Percentiles rank a stretch among this genome's conserved stretches.
Conservation (phyloP, 305 asterid species). For the Vinca major region DNA sequence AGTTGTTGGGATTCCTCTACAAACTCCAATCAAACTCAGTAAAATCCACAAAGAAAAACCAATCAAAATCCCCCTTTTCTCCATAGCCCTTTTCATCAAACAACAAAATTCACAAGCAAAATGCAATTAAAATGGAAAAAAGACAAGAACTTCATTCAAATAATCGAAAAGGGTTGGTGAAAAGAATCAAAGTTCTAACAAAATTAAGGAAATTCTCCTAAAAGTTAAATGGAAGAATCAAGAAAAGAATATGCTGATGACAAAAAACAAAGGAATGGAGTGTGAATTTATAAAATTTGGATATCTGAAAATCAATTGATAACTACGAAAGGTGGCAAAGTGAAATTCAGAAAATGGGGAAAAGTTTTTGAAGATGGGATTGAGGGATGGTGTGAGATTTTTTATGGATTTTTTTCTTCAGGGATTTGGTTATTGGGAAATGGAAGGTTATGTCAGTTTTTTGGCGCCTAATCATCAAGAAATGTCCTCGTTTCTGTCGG, state of each 20-base stretch:
- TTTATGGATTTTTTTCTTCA: too few species aligned
- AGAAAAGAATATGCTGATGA: conserved; percentile 2
- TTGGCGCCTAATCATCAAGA: too few species aligned
- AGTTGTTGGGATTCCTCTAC: conserved; percentile 57
- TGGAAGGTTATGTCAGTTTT: conserved; percentile 1
- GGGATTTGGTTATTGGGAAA: too few species aligned
- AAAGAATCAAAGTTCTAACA: too few species aligned
- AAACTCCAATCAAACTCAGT: conserved; percentile 20
- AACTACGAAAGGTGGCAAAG: neutral
- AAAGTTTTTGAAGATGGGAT: neutral
- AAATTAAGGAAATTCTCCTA: too few species aligned
- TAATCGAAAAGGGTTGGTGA: neutral
- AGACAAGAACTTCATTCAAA: neutral
- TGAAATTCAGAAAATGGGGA: neutral
- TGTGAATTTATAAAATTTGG: neutral
- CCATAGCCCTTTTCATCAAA: conserved; percentile 15
- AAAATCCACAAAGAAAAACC: conserved; percentile 16
- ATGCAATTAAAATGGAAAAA: neutral
- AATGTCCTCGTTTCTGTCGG: too few species aligned
- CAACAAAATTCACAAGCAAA: neutral
- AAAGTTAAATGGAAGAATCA: conserved; percentile 9
- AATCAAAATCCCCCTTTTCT: conserved; percentile 5
- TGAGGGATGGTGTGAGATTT: neutral
- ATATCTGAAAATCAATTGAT: neutral
- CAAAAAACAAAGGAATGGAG: too few species aligned